A percentile compares a stretch with the other conserved stretches of the same genome.
Conservation (phyloP, 352 stramenopile species). For the Sclerospora graminicola region DNA sequence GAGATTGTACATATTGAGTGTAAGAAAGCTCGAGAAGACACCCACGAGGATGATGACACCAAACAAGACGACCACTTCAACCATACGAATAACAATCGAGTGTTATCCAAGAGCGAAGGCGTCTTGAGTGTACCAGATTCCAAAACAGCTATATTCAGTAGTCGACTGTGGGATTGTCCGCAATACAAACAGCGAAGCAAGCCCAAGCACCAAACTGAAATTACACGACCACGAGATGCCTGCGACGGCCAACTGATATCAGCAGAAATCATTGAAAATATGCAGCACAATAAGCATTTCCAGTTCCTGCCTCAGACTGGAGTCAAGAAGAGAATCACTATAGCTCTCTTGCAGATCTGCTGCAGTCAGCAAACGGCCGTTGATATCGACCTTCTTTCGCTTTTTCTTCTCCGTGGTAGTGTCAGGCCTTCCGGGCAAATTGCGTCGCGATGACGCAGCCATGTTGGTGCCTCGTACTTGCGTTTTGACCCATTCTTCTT, state of each 20-base stretch:
- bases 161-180: conserved; percentile 34
- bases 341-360: too few relatives aligned
- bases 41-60: conserved; percentile 66
- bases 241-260: conserved; percentile 29
- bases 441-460: too few relatives aligned
- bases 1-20: conserved; percentile 74
- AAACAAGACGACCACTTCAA: conserved; percentile 59
- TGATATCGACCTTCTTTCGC: too few relatives aligned
- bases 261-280: too few relatives aligned
- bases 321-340: too few relatives aligned
- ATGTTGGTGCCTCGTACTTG: too few relatives aligned
- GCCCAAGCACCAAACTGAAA: conserved; percentile 32
- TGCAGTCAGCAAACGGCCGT: too few relatives aligned
- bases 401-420: too few relatives aligned
- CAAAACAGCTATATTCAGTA: conserved; percentile 13
- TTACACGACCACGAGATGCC: conserved; percentile 76
- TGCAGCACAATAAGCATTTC: too few relatives aligned
- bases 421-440: too few relatives aligned
- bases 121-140: conserved; percentile 6
- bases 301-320: too few relatives aligned
- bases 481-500: too few relatives aligned
- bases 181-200: conserved; percentile 55
- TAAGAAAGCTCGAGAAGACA: conserved; percentile 75
- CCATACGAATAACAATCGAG: conserved; percentile 26
- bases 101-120: conserved; percentile 33